Evolutionary conservation across 23 red algal species (phyloP).

Genomic region (Gracilaria domingensis): DNA sequence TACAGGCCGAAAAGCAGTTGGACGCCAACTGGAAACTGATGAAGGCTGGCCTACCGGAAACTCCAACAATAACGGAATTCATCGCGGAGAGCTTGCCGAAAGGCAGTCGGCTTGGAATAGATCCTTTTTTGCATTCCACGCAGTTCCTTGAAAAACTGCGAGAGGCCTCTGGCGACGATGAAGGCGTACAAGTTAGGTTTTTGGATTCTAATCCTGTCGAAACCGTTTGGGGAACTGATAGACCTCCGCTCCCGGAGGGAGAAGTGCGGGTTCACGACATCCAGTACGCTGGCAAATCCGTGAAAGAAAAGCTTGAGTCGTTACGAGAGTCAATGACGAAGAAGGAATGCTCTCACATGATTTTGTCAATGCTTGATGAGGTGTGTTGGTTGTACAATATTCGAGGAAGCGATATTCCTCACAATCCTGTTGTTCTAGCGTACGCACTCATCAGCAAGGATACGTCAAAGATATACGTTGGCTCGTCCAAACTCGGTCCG

Average conservation of each 20-base stretch:
- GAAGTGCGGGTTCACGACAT: constrained; percentile 76
- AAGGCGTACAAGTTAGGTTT: not conserved
- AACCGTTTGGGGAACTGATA: constrained; percentile 64
- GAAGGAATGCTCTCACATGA: constrained; percentile 35
- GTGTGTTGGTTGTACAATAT: constrained; percentile 95
- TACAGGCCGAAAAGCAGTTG: constrained; percentile 88
- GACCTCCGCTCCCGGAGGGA: constrained; percentile 60
- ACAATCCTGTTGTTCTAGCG: constrained; percentile 85
- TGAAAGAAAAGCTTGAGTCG: constrained; percentile 68
- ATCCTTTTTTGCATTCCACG: constrained; percentile 76
- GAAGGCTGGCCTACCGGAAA: constrained; percentile 72
- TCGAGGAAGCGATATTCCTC: constrained; percentile 91
- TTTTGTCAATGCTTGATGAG: constrained; percentile 93
- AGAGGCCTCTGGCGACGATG: constrained; percentile 26
- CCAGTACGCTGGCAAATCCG: constrained; percentile 69
- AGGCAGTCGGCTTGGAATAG: constrained; percentile 71
- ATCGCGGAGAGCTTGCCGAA: constrained; percentile 19
- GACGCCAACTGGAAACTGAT: constrained; percentile 85
- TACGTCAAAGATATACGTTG: constrained; percentile 62
- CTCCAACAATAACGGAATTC: constrained; percentile 76
- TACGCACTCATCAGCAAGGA: constrained; percentile 79
- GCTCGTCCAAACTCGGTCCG: constrained; percentile 33
- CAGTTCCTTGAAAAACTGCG: constrained; percentile 28
- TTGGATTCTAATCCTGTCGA: constrained; percentile 80
- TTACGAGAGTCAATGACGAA: constrained; percentile 74